These are phyloP conservation scores for Cynara cardunculus DNA, from an alignment of 129 eudicot genomes.

Conservation along the genomic window DNA sequence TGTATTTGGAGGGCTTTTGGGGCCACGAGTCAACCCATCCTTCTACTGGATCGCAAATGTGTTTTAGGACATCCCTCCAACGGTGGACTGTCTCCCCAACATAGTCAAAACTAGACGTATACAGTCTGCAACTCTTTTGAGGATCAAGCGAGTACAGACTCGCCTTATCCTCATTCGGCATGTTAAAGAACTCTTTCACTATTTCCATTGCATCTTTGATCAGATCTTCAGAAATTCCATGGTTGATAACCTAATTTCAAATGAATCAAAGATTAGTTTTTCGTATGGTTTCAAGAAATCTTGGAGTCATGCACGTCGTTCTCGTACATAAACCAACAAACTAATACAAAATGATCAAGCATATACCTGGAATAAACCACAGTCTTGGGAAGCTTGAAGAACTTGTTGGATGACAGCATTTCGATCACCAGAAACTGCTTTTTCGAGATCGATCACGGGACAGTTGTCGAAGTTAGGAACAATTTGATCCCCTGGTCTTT, in stretches of 20 bases:
- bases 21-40: conserved; percentile 24
- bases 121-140: conserved; percentile 10
- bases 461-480: conserved; percentile 4
- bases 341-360: not conserved
- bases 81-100: conserved; percentile 14
- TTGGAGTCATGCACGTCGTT: not conserved
- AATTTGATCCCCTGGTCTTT: conserved; percentile 16
- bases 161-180: conserved; percentile 20
- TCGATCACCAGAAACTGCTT: not conserved
- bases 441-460: conserved; percentile 24
- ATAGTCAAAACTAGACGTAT: conserved; percentile 18
- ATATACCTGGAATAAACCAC: conserved; percentile 34
- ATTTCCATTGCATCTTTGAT: conserved; percentile 12
- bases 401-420: conserved; percentile 13
- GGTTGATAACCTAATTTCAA: conserved; percentile 31
- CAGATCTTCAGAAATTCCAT: conserved; percentile 18
- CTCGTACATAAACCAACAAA: not conserved
- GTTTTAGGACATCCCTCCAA: conserved; percentile 31
- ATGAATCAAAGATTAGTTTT: not conserved
- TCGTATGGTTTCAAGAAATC: not conserved
- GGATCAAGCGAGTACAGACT: conserved; percentile 8
- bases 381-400: conserved; percentile 20
- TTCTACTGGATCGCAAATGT: conserved; percentile 10
- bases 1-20: conserved; percentile 16
- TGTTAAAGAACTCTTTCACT: conserved; percentile 11